Evolutionary conservation across 2,329 filamentous ascomycete species (phyloP), one percentile per base, ranked within the genome.

Genomic region (Aspergillus neotritici): DNA sequence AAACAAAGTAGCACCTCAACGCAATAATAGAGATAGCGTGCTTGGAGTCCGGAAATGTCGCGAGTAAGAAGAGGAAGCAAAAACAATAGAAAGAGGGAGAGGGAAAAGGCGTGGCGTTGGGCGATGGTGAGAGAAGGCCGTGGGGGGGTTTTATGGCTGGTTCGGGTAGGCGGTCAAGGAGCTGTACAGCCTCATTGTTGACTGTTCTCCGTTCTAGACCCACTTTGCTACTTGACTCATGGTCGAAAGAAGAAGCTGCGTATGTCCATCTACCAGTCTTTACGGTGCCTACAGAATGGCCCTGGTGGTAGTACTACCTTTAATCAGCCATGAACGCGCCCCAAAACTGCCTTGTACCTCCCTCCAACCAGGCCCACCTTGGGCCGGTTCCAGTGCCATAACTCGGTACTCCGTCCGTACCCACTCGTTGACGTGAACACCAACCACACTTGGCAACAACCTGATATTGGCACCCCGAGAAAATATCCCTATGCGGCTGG

Each of bases 91-190:
- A 31, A 28, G 34, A 31, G 43, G 31, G 31, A 35, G 41, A 44
- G 40, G 40, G 41, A 44, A 49, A 47, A 43, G 46, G 46, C 47
- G 53, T 48, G 48, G 53, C 50, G 50, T 51, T 50, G 50, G 47
- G 50, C 46, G 49, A 43, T 47, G 44, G 43, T 51, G 38, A 47
- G 36, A 46, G 48, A 30, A 39, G 38, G 31, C 34, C 43, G 50
- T 47, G 48, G 44, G 43, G 46, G 43, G 36, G 41, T 39, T 8
- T n/a, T 10, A 29, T 37, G 31, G 13, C 25, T 17, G n/a, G 4
- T 44, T 49, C 4, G 9, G 44, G 49, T 37, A 51, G 43, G 49
- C 49, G 51, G 47, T 50, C 41, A 50, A 40, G 1, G 11, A 36
- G 16, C 34, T 35, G 35, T 28, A 25, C 16, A 29, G 30, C 31